These are phyloP conservation scores for Penicillium daleae DNA, from an alignment of 495 filamentous ascomycete genomes.

Conservation along the genomic window DNA sequence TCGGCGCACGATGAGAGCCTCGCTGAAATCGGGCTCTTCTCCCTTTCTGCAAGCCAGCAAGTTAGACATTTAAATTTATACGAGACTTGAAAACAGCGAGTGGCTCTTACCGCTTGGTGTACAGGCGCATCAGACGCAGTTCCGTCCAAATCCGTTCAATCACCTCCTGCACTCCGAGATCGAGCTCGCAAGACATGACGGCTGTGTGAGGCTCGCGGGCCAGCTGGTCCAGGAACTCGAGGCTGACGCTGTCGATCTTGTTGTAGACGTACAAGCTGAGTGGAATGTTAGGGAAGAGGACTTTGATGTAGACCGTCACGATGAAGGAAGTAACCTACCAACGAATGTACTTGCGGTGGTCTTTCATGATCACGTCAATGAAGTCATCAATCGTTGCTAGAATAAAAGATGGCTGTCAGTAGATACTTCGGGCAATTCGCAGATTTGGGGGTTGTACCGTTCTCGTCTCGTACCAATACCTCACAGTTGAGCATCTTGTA, in stretches of 20 bases:
- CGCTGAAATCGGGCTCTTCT: constrained; percentile 84
- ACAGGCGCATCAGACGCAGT: constrained; percentile 85
- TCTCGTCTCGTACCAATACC: constrained; percentile 91
- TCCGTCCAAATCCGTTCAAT: constrained; percentile 97
- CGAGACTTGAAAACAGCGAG: neutral
- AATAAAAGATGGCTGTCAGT: constrained; percentile 8
- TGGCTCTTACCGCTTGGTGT: constrained; percentile 78
- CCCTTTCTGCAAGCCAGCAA: constrained; percentile 64
- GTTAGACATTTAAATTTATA: constrained; percentile 9
- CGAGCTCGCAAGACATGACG: constrained; percentile 98
- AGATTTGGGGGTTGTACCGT: constrained; percentile 53
- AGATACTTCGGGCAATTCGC: neutral
- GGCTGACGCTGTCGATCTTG: constrained; percentile 95
- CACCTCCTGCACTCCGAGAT: constrained; percentile 95
- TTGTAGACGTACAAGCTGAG: constrained; percentile 96
- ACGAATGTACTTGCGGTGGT: constrained; percentile 96
- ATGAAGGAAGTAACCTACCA: constrained; percentile 46
- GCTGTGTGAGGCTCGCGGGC: constrained; percentile 91
- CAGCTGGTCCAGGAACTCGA: constrained; percentile 90
- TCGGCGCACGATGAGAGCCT: constrained; percentile 90
- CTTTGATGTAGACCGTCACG: neutral
- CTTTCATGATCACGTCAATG: constrained; percentile 99
- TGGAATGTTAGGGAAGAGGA: neutral
- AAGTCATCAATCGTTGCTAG: constrained; percentile 94
- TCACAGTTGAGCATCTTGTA: constrained; percentile 99